Evolutionary conservation across 805 yeast species (phyloP), one percentile per base, ranked within the genome.

Genomic region (Candida loeiensis): DNA sequence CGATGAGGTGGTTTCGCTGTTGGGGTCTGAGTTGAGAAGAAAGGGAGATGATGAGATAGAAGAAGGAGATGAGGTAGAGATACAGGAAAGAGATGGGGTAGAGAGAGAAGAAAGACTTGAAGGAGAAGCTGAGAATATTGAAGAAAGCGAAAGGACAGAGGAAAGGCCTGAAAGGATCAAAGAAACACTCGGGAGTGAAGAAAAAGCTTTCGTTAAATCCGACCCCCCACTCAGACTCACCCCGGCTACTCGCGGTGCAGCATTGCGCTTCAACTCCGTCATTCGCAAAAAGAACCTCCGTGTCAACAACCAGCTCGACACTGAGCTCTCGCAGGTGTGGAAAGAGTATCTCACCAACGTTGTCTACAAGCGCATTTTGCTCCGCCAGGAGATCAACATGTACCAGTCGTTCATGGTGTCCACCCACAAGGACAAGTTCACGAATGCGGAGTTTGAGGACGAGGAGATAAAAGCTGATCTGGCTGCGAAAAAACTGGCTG

Each of bases 381-480:
- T 69, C 36, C 53, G 73, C 32, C 73, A 66, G 45, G 74, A 69
- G 41, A 66, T 69, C 41, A 52, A 47, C 21, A 44, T 57, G 36
- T 69, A 59, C 55, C 69, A 65, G 45, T 31, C 48, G 6, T 48
- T 53, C 33, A 37, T 54, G 39, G 43, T 40, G 2, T 13, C 24
- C 2, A 35, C 17, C 20, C 42, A 32, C 40, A 24, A 13, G 8
- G 28, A 37, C 24, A 17, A 22, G 15, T 36, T 36, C 15, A 29
- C 12, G 13, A 17, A 17, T 17, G 33, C 33, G 9, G 39, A 26
- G 6, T 13, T 28, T 16, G 39, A 36, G 15, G 39, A 36, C 15
- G 39, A 7, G 18, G 33, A 30, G 12, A 16, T 25, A n/a, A n/a
- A 25, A 25, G 28, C 11, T 9, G 14, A 25, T n/a, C 14, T 7